Percentiles rank a stretch among this genome's conserved stretches.
phyloP scores from a whole-genome alignment of 768 basidiomycete species.

The Hemileccinum impolitum region DNA sequence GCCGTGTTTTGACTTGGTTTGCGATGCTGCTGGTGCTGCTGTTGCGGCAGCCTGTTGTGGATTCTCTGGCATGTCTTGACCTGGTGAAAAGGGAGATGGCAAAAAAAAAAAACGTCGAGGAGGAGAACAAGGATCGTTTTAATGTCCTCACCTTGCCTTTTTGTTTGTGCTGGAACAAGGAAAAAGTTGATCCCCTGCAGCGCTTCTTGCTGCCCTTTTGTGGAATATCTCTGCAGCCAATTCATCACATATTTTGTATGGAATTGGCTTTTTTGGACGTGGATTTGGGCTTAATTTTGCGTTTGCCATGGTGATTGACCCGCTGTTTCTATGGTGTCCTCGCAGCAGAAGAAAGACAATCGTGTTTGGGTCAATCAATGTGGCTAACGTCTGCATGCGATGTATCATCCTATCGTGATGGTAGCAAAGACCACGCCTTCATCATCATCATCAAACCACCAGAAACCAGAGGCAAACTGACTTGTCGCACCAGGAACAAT shows the following conservation, averaged over 20 bases:
- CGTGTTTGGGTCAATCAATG: not conserved
- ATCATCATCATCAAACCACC: too few relatives aligned
- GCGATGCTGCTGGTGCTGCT: constrained; percentile 17
- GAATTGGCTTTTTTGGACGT: not conserved
- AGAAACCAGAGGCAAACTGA: too few relatives aligned
- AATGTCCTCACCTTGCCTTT: constrained; percentile 6
- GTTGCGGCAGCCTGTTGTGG: constrained; percentile 15
- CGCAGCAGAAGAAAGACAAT: too few relatives aligned
- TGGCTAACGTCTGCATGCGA: too few relatives aligned
- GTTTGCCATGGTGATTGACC: not conserved
- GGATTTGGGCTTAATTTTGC: not conserved
- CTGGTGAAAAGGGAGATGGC: not conserved
- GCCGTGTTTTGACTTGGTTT: constrained; percentile 42
- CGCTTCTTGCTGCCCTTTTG: constrained; percentile 1
- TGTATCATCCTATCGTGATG: too few relatives aligned
- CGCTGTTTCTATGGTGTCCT: not conserved
- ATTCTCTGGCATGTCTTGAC: constrained; percentile 28
- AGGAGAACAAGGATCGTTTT: constrained; percentile 14
- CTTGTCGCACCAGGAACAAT: too few relatives aligned
- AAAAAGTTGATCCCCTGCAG: not conserved
- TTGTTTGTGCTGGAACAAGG: constrained; percentile 24
- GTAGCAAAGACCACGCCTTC: not conserved
- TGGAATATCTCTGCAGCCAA: not conserved
- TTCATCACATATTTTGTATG: not conserved
- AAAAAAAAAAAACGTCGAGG: constrained; percentile 6